A percentile compares a stretch with the other conserved stretches of the same genome.
Conservation (phyloP, 2,329 filamentous ascomycete genomes). For the Aureobasidium lini region DNA sequence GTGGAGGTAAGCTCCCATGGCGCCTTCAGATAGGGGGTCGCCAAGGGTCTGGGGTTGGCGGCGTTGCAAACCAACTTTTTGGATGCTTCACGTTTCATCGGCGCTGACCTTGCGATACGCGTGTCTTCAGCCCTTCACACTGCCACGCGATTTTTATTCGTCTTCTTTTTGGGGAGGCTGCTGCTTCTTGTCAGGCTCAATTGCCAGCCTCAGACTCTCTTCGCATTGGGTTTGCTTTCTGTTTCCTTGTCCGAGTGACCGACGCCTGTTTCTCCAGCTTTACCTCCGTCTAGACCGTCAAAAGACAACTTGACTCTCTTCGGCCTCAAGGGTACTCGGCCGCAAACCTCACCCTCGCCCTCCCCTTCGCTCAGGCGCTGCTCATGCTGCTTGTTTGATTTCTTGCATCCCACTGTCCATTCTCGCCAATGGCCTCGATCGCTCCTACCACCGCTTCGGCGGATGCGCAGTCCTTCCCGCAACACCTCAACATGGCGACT, state of each 20-base stretch:
- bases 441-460: not conserved
- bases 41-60: not conserved
- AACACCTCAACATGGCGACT: not conserved
- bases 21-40: not conserved
- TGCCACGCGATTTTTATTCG: not conserved
- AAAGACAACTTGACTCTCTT: not conserved
- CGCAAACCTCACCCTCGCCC: not conserved
- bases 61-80: constrained; percentile 5
- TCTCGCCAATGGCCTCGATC: constrained; percentile 6
- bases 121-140: constrained; percentile 1
- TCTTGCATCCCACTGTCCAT: not conserved
- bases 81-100: not conserved
- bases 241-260: not conserved
- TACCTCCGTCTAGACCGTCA: not conserved
- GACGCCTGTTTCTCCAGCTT: constrained; percentile 3
- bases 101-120: not conserved
- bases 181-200: not conserved
- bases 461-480: not conserved
- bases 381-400: not conserved
- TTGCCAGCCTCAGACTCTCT: not conserved
- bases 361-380: not conserved
- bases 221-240: not conserved
- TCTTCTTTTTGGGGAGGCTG: not conserved
- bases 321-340: not conserved
- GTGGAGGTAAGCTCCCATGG: not conserved